A percentile compares a stretch with the other conserved stretches of the same genome.
These are phyloP conservation scores for Flueggea neowawraea DNA, from an alignment of 441 rosid species.

Conservation along the genomic window DNA sequence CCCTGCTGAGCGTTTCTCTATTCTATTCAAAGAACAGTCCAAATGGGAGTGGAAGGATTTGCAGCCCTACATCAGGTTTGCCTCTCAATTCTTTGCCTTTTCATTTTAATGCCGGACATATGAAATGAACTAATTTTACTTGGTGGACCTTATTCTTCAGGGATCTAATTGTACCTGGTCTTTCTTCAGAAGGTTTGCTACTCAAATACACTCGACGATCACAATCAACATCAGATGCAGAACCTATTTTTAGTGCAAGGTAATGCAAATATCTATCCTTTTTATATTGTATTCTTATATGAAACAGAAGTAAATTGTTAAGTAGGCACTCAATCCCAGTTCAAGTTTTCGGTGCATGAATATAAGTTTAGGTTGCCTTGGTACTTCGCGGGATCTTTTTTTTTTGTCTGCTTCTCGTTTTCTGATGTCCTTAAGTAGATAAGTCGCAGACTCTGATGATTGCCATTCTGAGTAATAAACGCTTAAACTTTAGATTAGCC, in stretches of 20 bases:
- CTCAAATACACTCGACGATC: conserved; percentile 82
- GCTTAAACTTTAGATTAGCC: too few relatives aligned
- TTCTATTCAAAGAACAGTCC: conserved; percentile 62
- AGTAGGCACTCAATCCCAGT: too few relatives aligned
- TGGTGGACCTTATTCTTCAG: conserved; percentile 28
- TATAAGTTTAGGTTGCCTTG: too few relatives aligned
- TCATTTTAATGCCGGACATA: background rate
- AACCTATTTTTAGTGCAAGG: conserved; percentile 79
- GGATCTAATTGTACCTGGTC: conserved; percentile 82
- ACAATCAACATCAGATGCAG: conserved; percentile 60
- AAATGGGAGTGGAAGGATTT: conserved; percentile 94
- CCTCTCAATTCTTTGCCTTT: background rate
- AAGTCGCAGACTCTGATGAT: too few relatives aligned
- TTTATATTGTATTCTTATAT: too few relatives aligned
- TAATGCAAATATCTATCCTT: conserved; percentile 13
- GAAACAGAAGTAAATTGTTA: too few relatives aligned
- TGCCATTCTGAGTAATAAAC: too few relatives aligned
- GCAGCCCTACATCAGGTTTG: conserved; percentile 79
- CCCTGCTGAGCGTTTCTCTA: conserved; percentile 68
- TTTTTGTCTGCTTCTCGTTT: too few relatives aligned
- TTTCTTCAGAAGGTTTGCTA: conserved; percentile 80
- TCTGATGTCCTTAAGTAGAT: too few relatives aligned
- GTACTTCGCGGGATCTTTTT: too few relatives aligned
- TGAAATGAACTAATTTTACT: background rate
- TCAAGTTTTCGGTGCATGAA: too few relatives aligned